Evolutionary conservation across 805 yeast genomes (phyloP).

Genomic region (Lipomyces orientalis): DNA sequence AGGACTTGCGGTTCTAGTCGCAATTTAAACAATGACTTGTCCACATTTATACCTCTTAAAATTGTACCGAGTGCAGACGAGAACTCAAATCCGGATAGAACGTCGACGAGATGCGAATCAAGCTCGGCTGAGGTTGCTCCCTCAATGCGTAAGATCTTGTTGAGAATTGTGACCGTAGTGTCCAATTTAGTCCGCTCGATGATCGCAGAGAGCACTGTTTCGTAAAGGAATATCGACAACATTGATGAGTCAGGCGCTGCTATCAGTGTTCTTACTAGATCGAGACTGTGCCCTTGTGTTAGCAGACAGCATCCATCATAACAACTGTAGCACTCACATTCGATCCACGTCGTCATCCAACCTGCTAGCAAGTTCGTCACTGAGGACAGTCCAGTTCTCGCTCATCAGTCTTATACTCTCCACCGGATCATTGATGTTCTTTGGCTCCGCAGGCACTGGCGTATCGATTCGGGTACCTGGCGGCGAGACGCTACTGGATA

Average conservation of each 20-base stretch:
- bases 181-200: slow-evolving; percentile 13
- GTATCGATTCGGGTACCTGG: neutral
- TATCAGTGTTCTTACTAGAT: neutral
- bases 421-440: neutral
- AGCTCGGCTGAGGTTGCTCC: slow-evolving; percentile 1
- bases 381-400: slow-evolving; percentile 17
- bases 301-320: neutral
- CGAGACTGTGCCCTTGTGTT: neutral
- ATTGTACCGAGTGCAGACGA: slow-evolving; percentile 27
- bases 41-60: slow-evolving; percentile 37
- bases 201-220: slow-evolving; percentile 18
- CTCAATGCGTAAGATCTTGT: slow-evolving; percentile 5
- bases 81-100: slow-evolving; percentile 18
- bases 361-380: slow-evolving; percentile 7
- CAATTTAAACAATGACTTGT: slow-evolving; percentile 36
- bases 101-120: slow-evolving; percentile 25
- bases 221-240: slow-evolving; percentile 22
- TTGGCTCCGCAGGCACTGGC: slow-evolving; percentile 3
- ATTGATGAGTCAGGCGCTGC: slow-evolving; percentile 8
- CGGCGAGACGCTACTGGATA: neutral
- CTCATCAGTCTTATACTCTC: slow-evolving; percentile 1
- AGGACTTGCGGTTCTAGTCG: slow-evolving; percentile 40
- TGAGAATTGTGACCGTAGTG: slow-evolving; percentile 10
- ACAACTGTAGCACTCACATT: slow-evolving; percentile 10
- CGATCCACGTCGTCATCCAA: neutral